These are phyloP conservation scores for Colletotrichum simmondsii DNA, from an alignment of 2,329 filamentous ascomycete species.

Conservation along the genomic window DNA sequence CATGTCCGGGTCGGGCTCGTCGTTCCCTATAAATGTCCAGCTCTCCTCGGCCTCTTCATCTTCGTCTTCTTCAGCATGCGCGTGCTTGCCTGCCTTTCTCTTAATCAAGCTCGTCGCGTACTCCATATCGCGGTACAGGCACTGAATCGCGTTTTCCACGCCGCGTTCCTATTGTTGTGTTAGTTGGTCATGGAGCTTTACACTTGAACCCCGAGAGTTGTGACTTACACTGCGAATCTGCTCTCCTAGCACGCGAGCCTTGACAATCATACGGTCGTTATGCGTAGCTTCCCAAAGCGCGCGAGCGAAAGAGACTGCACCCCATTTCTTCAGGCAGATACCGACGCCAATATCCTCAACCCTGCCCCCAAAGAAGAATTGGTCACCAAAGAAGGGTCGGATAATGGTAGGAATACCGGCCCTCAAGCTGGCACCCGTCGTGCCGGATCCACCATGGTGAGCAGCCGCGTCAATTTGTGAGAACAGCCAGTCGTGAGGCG, in stretches of 20 bases:
- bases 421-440: slow-evolving; percentile 90
- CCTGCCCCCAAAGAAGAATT: slow-evolving; percentile 92
- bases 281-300: slow-evolving; percentile 93
- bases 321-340: slow-evolving; percentile 88
- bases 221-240: slow-evolving; percentile 82
- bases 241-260: slow-evolving; percentile 84
- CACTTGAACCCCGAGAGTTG: background rate
- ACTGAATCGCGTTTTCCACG: slow-evolving; percentile 89
- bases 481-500: slow-evolving; percentile 98
- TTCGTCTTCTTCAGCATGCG: slow-evolving; percentile 55
- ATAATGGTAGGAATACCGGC: slow-evolving; percentile 95
- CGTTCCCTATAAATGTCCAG: slow-evolving; percentile 87
- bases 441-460: slow-evolving; percentile 94
- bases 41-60: slow-evolving; percentile 78
- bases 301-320: slow-evolving; percentile 84
- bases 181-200: slow-evolving; percentile 34
- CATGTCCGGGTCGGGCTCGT: slow-evolving; percentile 57
- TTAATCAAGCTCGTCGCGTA: slow-evolving; percentile 89
- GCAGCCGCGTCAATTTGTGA: slow-evolving; percentile 91
- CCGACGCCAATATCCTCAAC: slow-evolving; percentile 96
- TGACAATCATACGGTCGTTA: slow-evolving; percentile 89
- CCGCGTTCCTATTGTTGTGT: slow-evolving; percentile 78
- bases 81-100: slow-evolving; percentile 66
- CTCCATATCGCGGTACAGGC: slow-evolving; percentile 93
- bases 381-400: slow-evolving; percentile 96